Percentiles rank a stretch among this genome's conserved stretches.
These are phyloP conservation scores for Vicia sativa DNA, from an alignment of 306 rosid species.

Conservation along the genomic window DNA sequence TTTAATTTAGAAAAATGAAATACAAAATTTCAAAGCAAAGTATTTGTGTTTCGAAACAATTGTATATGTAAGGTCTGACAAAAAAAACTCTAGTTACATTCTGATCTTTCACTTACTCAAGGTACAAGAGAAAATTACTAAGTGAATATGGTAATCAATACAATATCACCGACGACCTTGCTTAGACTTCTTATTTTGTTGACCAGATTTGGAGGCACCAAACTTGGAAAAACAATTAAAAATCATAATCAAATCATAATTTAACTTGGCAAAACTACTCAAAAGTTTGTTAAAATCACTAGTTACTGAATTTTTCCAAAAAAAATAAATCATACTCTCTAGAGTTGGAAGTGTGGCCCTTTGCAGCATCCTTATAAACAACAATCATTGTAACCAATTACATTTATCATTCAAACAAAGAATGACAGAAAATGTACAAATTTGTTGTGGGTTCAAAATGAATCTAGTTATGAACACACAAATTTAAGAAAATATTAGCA, in stretches of 20 bases:
- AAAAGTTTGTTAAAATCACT: neutral
- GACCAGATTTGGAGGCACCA: constrained; percentile 34
- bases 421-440: too few relatives aligned
- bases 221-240: constrained; percentile 35
- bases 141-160: constrained; percentile 2
- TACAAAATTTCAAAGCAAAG: too few relatives aligned
- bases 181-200: constrained; percentile 69
- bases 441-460: too few relatives aligned
- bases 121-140: constrained; percentile 30
- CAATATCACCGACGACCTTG: constrained; percentile 44
- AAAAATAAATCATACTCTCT: constrained; percentile 43
- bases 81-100: too few relatives aligned
- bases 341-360: constrained; percentile 62
- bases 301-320: neutral
- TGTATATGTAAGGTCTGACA: too few relatives aligned
- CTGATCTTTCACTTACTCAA: constrained; percentile 17
- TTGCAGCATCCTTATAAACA: constrained; percentile 32
- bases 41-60: too few relatives aligned
- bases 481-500: too few relatives aligned
- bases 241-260: neutral
- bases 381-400: too few relatives aligned
- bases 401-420: too few relatives aligned
- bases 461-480: too few relatives aligned
- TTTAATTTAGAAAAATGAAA: too few relatives aligned
- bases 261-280: neutral